These are phyloP conservation scores for Viridothelium virens DNA, from an alignment of 495 filamentous ascomycete species.

Conservation along the genomic window DNA sequence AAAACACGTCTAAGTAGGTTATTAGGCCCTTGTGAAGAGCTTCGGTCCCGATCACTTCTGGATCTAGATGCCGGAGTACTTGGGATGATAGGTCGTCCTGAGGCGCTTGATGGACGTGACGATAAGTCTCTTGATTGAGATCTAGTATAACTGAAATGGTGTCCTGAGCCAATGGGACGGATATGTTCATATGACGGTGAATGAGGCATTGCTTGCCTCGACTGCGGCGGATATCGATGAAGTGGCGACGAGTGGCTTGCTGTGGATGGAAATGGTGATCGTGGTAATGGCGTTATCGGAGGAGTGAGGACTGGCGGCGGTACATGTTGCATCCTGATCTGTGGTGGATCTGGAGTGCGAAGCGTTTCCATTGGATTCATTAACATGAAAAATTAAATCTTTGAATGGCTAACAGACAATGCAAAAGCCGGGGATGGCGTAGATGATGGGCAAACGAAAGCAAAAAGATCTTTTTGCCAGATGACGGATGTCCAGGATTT, in stretches of 20 bases:
- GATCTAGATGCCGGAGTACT: background rate
- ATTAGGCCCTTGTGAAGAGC: background rate
- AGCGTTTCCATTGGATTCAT: background rate
- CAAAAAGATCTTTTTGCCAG: background rate
- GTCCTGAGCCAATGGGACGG: conserved; percentile 24
- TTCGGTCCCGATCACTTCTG: conserved; percentile 2
- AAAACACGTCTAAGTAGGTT: background rate
- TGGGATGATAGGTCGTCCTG: background rate
- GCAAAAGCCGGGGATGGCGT: background rate
- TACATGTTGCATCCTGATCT: conserved; percentile 6
- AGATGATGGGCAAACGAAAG: background rate
- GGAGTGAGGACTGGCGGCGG: conserved; percentile 2
- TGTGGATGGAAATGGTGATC: conserved; percentile 24
- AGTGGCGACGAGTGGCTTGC: conserved; percentile 28
- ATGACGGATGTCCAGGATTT: background rate
- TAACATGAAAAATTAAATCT: background rate
- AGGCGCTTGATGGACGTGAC: conserved; percentile 25
- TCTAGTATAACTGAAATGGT: conserved; percentile 24
- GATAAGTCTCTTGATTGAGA: conserved; percentile 23
- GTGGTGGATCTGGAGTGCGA: conserved; percentile 2
- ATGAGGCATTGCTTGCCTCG: conserved; percentile 17
- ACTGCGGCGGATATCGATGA: conserved; percentile 26
- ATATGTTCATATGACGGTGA: conserved; percentile 27
- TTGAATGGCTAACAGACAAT: background rate
- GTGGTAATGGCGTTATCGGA: conserved; percentile 14